phyloP scores from a whole-genome alignment of 148 eudicot species.

The Cornus controversa region DNA sequence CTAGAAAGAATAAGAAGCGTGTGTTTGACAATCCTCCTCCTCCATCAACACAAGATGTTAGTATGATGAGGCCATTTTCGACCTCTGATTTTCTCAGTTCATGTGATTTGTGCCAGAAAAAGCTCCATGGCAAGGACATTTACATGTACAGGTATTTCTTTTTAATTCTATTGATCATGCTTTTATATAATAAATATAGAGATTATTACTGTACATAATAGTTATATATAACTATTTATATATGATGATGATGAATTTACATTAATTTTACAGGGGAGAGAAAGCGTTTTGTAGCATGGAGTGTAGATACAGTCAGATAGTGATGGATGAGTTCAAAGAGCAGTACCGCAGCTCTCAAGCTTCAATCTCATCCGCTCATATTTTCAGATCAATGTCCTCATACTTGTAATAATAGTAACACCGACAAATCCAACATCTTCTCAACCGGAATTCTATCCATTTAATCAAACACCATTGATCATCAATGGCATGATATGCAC shows the following conservation, averaged over 20 bases:
- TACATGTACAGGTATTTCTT: conserved; percentile 78
- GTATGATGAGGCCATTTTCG: conserved; percentile 1
- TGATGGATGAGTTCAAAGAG: conserved; percentile 58
- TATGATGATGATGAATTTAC: too few species aligned
- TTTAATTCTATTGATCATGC: too few species aligned
- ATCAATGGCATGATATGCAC: too few species aligned
- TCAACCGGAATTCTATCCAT: conserved; percentile 54
- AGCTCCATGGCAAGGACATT: conserved; percentile 76
- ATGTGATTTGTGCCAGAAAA: conserved; percentile 59
- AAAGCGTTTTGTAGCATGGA: conserved; percentile 86
- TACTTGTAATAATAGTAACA: too few species aligned
- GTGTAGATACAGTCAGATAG: conserved; percentile 68
- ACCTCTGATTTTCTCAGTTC: conserved; percentile 60
- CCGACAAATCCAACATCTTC: conserved; percentile 33
- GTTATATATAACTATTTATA: too few species aligned
- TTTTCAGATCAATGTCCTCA: conserved; percentile 44
- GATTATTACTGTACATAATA: too few species aligned
- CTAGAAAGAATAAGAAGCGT: background rate
- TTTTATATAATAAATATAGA: too few species aligned
- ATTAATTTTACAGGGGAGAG: conserved; percentile 61
- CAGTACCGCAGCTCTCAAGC: conserved; percentile 43
- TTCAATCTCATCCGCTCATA: too few species aligned
- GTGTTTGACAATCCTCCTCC: conserved; percentile 1
- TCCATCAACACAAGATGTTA: conserved; percentile 23
- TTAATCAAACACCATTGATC: conserved; percentile 5